Base-by-base conservation (phyloP, 2,329 filamentous ascomycete genomes). In the Mycogone perniciosa region DNA sequence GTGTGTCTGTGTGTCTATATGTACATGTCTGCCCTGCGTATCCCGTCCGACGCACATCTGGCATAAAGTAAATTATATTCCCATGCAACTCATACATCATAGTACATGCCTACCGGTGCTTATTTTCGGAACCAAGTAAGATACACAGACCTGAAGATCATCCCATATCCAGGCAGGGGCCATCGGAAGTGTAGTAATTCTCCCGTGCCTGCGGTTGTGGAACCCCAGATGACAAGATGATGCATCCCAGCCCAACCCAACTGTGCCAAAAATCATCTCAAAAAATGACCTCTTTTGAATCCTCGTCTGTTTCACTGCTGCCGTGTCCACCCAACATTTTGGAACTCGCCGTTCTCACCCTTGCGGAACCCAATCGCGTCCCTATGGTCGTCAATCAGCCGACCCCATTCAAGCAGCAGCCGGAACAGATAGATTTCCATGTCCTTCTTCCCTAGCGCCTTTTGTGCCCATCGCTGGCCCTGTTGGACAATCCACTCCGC, bases 391-490 rank as follows among this genome's bases (percentile, higher is more conserved):
- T 86, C 79, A 26, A 85, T 77, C 41, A 90, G 62, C 54, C 86
- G 70, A 2, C 77, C 86, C 85, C 87, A 93, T 70, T 93, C 88
- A 20, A 93, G 68, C 59, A 93, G 67, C 53, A 93, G 64, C 43
- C 88, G 72, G 62, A 91, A 93, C 60, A 92, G 74, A 61, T 93
- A 93, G 7, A 89, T 77, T 65, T 90, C 85, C 80, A 86, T 88
- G 61, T 93, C 89, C 64, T 85, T 84, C 59, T 79, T 80, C 53
- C 84, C 72, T 13, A 90, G 59, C 9, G 80, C 84, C 62, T 74
- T 73, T 6, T 71, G 69, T 2, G 81, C 82, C 86, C 87, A 89
- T 52, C 76, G 75, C 46, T 75, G 72, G 1, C 86, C 86, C 55
- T 82, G 70, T 50, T 81, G 75, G 4, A 85, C 82, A 59, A 90